Evolutionary conservation across 2,329 filamentous ascomycete species (phyloP).

Genomic region (Dactylellina parvicollis): DNA sequence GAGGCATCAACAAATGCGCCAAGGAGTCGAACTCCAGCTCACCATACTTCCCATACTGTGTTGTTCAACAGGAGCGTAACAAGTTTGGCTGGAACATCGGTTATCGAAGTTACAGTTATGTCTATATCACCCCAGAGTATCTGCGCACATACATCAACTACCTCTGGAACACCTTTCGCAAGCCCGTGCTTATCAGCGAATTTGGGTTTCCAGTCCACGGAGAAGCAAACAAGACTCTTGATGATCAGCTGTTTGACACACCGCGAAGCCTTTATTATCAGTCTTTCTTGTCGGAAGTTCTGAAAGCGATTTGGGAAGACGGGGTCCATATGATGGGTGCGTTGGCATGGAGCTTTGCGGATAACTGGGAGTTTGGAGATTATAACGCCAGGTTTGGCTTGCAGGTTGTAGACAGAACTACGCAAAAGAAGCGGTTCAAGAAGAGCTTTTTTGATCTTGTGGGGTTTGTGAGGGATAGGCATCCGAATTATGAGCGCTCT

Average conservation of each 20-base stretch:
- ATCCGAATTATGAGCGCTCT: slow-evolving; percentile 30
- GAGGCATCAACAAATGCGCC: slow-evolving; percentile 66
- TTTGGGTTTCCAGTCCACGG: slow-evolving; percentile 69
- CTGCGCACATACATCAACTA: slow-evolving; percentile 69
- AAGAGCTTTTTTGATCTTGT: slow-evolving; percentile 43
- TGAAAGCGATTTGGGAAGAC: slow-evolving; percentile 69
- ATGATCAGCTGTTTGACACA: slow-evolving; percentile 68
- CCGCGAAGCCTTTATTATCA: slow-evolving; percentile 68
- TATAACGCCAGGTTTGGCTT: slow-evolving; percentile 22
- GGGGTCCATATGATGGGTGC: slow-evolving; percentile 68
- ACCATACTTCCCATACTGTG: slow-evolving; percentile 67
- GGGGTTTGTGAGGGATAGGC: slow-evolving; percentile 22
- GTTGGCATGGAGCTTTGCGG: slow-evolving; percentile 64
- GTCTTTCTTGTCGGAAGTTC: slow-evolving; percentile 67
- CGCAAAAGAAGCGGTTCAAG: slow-evolving; percentile 16
- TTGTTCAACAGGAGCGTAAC: slow-evolving; percentile 64
- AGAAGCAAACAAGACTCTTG: slow-evolving; percentile 63
- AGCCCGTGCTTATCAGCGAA: slow-evolving; percentile 66
- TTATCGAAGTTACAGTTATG: slow-evolving; percentile 67
- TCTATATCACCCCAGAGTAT: slow-evolving; percentile 70
- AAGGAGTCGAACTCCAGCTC: slow-evolving; percentile 63
- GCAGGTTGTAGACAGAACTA: slow-evolving; percentile 24
- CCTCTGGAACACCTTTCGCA: slow-evolving; percentile 69
- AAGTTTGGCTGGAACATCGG: slow-evolving; percentile 70
- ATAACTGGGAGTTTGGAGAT: slow-evolving; percentile 37